Conservation (phyloP, 2,329 filamentous ascomycete species). For the Epichloe brachyelytri region DNA sequence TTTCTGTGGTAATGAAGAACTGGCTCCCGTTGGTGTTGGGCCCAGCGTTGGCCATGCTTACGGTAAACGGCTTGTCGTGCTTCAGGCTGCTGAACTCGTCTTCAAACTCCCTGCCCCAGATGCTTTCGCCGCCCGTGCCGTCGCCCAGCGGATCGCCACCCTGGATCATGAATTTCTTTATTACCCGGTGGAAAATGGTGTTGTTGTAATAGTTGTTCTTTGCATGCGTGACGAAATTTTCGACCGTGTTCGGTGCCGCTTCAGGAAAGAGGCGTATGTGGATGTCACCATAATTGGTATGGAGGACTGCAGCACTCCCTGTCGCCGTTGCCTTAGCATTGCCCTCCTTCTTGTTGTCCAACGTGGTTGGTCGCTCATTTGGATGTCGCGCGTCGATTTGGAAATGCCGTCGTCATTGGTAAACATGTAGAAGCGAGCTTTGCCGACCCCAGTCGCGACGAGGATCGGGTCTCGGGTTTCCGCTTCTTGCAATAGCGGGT, state of each 20-base stretch:
- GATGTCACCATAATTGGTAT: conserved; percentile 91
- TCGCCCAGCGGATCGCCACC: conserved; percentile 90
- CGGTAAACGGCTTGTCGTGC: conserved; percentile 91
- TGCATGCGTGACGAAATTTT: conserved; percentile 92
- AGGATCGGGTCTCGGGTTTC: conserved; percentile 85
- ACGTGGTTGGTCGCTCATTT: conserved; percentile 81
- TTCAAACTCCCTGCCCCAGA: conserved; percentile 90
- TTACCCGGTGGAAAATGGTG: conserved; percentile 93
- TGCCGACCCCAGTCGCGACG: conserved; percentile 69
- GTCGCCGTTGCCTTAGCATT: conserved; percentile 50
- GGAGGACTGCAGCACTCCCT: conserved; percentile 69
- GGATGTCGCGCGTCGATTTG: conserved; percentile 77
- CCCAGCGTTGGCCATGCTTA: conserved; percentile 96
- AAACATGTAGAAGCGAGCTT: conserved; percentile 95
- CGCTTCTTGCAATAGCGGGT: conserved; percentile 84
- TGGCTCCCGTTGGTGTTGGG: conserved; percentile 92
- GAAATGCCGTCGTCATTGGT: conserved; percentile 77
- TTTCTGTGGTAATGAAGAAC: conserved; percentile 97
- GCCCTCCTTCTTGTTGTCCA: conserved; percentile 43
- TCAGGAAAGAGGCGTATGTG: conserved; percentile 87
- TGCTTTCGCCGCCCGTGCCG: conserved; percentile 73
- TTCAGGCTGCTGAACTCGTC: conserved; percentile 87
- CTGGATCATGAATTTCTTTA: conserved; percentile 98
- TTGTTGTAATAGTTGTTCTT: conserved; percentile 92
- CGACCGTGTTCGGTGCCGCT: conserved; percentile 84